Evolutionary conservation across 169 alveolate species (phyloP), one percentile per base, ranked within the genome.

Genomic region (Plasmodium knowlesi): DNA sequence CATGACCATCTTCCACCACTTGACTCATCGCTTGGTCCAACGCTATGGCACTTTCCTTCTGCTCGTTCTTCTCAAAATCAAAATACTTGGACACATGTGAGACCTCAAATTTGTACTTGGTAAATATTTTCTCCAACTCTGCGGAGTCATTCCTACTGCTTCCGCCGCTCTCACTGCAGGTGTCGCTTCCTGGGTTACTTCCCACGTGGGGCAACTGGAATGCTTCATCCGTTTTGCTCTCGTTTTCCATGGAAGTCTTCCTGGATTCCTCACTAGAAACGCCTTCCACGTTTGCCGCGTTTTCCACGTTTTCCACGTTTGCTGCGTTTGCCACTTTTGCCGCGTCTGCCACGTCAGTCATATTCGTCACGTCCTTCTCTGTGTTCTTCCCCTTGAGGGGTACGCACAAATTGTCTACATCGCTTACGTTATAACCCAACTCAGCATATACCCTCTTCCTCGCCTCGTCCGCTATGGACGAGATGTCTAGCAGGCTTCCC

Each of bases 51-150:
- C 46, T 61, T 43, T 22, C 74, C 67, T 79, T 88, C 46, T 54
- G 70, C 22, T 78, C 89, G 43, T 78, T 76, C 71, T 76, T 88
- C 67, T 32, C 41, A 39, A 88, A 78, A 37, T 88, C 89, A 25
- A 88, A 88, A 46, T 79, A 88, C 71, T 88, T 88, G 14, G 94
- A 88, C 72, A 88, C 46, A 22, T 88, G 37, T 9, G 94, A 88
- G 14, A 88, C 89, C 22, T 88, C 94, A 30, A 88, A 57, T 54
- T 88, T 67, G 32, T 88, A 70, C 74, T 80, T 78, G n/a, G 53
- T 54, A 67, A 88, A 88, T 22, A 88, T 70, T 79, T 88, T 22
- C 9, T 88, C 94, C 25, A 80, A 78, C 53, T 80, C 83, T 1
- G 67, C 83, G n/a, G 94, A 88, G 67, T 50, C 50, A 34, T 79